A percentile compares a stretch with the other conserved stretches of the same genome.
phyloP scores from a whole-genome alignment of 2,329 filamentous ascomycete genomes.

The Fusarium newnesense region DNA sequence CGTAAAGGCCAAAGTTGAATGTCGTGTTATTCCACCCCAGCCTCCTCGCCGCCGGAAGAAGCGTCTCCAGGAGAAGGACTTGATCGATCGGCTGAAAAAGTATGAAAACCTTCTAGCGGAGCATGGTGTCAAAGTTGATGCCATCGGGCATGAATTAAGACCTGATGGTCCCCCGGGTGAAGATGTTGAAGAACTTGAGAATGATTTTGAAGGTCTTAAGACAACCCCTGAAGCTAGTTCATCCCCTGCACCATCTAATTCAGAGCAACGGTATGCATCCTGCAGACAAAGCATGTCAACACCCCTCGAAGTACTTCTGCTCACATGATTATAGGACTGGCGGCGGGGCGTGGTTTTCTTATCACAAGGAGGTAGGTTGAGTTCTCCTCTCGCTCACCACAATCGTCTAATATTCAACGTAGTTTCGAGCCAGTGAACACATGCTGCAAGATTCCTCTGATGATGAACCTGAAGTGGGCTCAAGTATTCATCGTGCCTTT shows the following conservation, averaged over 20 bases:
- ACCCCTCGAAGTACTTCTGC: neutral
- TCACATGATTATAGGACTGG: slow-evolving; percentile 29
- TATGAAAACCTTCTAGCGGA: slow-evolving; percentile 75
- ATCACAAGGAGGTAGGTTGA: slow-evolving; percentile 60
- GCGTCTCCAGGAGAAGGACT: slow-evolving; percentile 74
- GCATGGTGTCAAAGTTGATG: slow-evolving; percentile 75
- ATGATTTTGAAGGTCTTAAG: slow-evolving; percentile 65
- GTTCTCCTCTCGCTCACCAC: neutral
- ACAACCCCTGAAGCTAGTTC: slow-evolving; percentile 61
- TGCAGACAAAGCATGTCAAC: neutral
- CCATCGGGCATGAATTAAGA: slow-evolving; percentile 63
- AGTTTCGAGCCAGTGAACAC: slow-evolving; percentile 64
- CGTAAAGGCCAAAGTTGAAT: slow-evolving; percentile 70
- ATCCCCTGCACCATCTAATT: slow-evolving; percentile 46
- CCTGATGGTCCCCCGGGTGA: slow-evolving; percentile 51
- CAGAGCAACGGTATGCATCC: slow-evolving; percentile 43
- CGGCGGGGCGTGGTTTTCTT: slow-evolving; percentile 57
- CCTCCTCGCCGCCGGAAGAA: slow-evolving; percentile 69
- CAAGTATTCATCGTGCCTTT: slow-evolving; percentile 67
- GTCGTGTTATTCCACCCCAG: slow-evolving; percentile 66
- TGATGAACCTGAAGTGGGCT: slow-evolving; percentile 64
- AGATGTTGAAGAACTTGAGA: slow-evolving; percentile 66
- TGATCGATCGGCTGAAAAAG: slow-evolving; percentile 74
- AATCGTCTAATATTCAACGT: slow-evolving; percentile 14
- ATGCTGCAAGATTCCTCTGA: slow-evolving; percentile 65